Base-by-base conservation (phyloP, 2,329 filamentous ascomycete species). In the Arthroderma sp. region DNA sequence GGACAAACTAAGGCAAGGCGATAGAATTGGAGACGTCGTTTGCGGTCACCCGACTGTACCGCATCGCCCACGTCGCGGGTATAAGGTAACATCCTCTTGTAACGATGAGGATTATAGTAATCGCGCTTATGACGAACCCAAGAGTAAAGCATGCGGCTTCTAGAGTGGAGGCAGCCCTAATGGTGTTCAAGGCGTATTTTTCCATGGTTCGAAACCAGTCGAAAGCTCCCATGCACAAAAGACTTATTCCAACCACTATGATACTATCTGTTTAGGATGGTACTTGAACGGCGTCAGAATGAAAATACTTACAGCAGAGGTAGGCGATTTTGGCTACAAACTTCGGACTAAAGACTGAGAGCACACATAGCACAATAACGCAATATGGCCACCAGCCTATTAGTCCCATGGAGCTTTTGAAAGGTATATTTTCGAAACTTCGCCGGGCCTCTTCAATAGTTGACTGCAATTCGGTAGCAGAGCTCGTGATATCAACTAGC, bases 401-500 rank as follows among this genome's bases (percentile, higher is more conserved):
- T 3, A 43, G 42, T 6, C 42, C 34, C n/a, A 51, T 43, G 3
- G 48, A 15, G 3, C 47, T 45, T 27, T 46, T 34, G n/a, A 53
- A 36, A 43, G 31, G 38, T n/a, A 39, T 40, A 38, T 46, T 44
- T 29, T 44, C 44, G 36, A 57, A 44, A 22, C 47, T 49, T 7
- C 47, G 43, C 15, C 49, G 40, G 2, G 54, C 50, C 33, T 55
- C 51, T 8, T 54, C 48, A 4, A 58, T 47, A 6, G 44, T 39
- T 10, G 42, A 45, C 29, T 54, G 51, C 9, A 58, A 47, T 41
- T 47, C 43, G n/a, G 48, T 41, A 10, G 55, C 50, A 28, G 53
- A 53, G 5, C 43, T 45, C 29, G 52, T 52, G 10, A 55, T 45
- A 8, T 57, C 50, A 5, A 47, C 47, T 6, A 58, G 34, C 7